Base-by-base conservation (phyloP, 441 rosid species). In the Viola pubescens region DNA sequence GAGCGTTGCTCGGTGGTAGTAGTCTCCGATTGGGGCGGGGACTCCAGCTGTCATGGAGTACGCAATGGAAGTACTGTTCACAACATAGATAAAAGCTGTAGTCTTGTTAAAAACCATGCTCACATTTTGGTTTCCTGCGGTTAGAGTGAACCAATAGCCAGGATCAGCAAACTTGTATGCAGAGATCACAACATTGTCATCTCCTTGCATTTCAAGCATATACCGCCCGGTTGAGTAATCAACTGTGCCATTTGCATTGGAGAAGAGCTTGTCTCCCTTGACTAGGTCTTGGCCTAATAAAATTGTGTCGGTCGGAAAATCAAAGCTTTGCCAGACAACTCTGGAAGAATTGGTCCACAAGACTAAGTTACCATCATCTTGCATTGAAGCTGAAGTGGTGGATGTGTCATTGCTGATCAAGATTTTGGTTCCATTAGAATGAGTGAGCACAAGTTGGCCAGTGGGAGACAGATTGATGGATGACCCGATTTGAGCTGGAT, bases 401-500 rank as follows among this genome's bases (percentile, higher is more conserved):
- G 11, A 34, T 16, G 55, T 52, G 11, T 9, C 38, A 34, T 70
- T 66, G 54, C 46, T 60, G 13, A 70, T 41, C 0, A 48, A 46
- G 49, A 59, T 49, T 8, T 34, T 54, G 7, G 67, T 47, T 10
- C 71, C 77, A 50, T 59, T 49, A 1, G 75, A 55, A 45, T 59
- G 73, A 14, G 39, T 62, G 12, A 79, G 75, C 9, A 63, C 61
- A 9, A 77, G 49, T 57, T 43, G 61, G 3, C 69, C 54, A 48
- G 62, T 65, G 14, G 63, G 42, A 3, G 63, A 61, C 7, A 76
- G 72, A 39, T 0, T 48, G 49, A 76, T 7, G 52, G 48, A 69
- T 43, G 84, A 79, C 34, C 84, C 81, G 46, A 50, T 19, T 6
- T 62, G 65, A 1, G 42, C 78, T 3, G 75, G 76, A 13, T 50